A percentile compares a stretch with the other conserved stretches of the same genome.
Evolutionary conservation across 2,329 filamentous ascomycete species (phyloP).

Genomic region (Gaeumannomyces tritici): DNA sequence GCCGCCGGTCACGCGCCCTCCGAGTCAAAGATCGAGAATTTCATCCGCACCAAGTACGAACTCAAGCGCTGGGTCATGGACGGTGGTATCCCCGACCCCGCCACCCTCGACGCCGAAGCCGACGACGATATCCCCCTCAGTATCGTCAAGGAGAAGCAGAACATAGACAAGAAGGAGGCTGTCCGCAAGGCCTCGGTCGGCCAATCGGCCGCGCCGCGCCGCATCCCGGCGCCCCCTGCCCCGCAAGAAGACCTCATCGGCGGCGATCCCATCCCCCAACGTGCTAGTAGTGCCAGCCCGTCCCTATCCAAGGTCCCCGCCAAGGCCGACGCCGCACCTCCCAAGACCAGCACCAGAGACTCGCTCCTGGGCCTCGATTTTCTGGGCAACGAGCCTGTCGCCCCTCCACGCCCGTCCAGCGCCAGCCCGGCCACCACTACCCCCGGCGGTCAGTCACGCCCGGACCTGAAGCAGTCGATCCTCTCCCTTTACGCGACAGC

Average conservation of each 20-base stretch:
- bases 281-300: slow-evolving; percentile 67
- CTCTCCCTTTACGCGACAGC: slow-evolving; percentile 84
- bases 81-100: slow-evolving; percentile 85
- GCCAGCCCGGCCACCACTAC: slow-evolving; percentile 56
- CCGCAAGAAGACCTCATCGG: slow-evolving; percentile 74
- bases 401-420: slow-evolving; percentile 74
- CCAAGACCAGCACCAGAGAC: slow-evolving; percentile 69
- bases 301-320: slow-evolving; percentile 45
- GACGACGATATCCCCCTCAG: slow-evolving; percentile 70
- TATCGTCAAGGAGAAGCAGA: slow-evolving; percentile 58
- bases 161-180: slow-evolving; percentile 48
- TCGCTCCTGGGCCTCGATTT: slow-evolving; percentile 91
- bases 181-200: slow-evolving; percentile 50
- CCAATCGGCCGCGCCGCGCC: slow-evolving; percentile 25
- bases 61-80: slow-evolving; percentile 99
- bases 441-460: slow-evolving; percentile 55
- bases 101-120: slow-evolving; percentile 70
- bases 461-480: slow-evolving; percentile 95
- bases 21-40: slow-evolving; percentile 98
- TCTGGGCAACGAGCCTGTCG: slow-evolving; percentile 61
- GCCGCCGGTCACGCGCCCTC: slow-evolving; percentile 85
- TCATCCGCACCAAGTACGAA: slow-evolving; percentile 98
- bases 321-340: slow-evolving; percentile 56
- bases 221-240: slow-evolving; percentile 19
- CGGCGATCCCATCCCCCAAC: slow-evolving; percentile 57